phyloP scores from a whole-genome alignment of 2,329 filamentous ascomycete genomes.

The Rhynchosporium graminicola region DNA sequence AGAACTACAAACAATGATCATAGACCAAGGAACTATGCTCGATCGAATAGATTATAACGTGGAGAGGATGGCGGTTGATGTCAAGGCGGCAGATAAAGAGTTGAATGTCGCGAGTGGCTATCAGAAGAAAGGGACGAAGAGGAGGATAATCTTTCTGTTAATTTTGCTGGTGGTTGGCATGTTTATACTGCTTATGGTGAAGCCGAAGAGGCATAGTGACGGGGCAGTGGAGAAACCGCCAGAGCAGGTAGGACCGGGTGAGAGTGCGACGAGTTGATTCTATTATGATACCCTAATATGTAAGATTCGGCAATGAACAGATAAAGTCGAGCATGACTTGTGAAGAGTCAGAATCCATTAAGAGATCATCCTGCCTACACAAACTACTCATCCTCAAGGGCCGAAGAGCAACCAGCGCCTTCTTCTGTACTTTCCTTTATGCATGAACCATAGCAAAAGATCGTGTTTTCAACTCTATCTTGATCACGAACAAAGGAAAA shows the following conservation, averaged over 20 bases:
- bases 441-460: no score
- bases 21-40: constrained; percentile 86
- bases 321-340: neutral
- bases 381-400: no score
- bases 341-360: neutral
- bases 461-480: no score
- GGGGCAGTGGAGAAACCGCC: constrained; percentile 4
- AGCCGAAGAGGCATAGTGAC: constrained; percentile 45
- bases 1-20: constrained; percentile 93
- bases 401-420: no score
- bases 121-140: constrained; percentile 83
- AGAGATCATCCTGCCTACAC: no score
- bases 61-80: constrained; percentile 89
- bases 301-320: neutral
- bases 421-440: no score
- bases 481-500: no score
- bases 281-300: constrained; percentile 6
- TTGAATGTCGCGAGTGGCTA: constrained; percentile 86
- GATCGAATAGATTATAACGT: constrained; percentile 98
- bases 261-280: constrained; percentile 35
- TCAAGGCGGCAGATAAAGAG: constrained; percentile 91
- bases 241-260: constrained; percentile 22
- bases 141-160: constrained; percentile 90
- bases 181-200: constrained; percentile 80
- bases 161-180: constrained; percentile 80